These are phyloP conservation scores for Daldinia sp. DNA, from an alignment of 2,329 filamentous ascomycete genomes.

Conservation along the genomic window DNA sequence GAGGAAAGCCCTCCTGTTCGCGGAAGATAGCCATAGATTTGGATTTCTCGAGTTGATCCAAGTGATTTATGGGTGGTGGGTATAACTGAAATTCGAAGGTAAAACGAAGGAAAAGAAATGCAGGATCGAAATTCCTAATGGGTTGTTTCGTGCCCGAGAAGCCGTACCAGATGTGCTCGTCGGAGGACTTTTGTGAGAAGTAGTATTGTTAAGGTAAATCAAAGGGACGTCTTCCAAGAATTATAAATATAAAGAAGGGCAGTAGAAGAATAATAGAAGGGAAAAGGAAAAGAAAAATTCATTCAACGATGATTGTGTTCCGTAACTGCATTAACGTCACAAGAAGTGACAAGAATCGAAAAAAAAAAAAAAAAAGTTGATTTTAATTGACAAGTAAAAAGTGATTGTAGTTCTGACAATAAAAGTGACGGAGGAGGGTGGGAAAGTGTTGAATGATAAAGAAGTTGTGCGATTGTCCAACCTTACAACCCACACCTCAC, in stretches of 20 bases:
- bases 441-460: constrained; percentile 23
- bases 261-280: constrained; percentile 17
- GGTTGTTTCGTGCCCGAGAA: constrained; percentile 2
- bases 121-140: constrained; percentile 8
- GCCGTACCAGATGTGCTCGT: constrained; percentile 9
- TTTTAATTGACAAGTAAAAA: constrained; percentile 20
- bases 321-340: constrained; percentile 30
- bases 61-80: constrained; percentile 1
- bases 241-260: constrained; percentile 24
- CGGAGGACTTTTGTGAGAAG: constrained; percentile 11
- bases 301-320: constrained; percentile 35
- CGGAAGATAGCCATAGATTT: constrained; percentile 40
- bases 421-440: constrained; percentile 25
- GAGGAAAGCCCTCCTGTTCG: constrained; percentile 42
- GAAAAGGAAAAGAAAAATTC: constrained; percentile 25
- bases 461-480: constrained; percentile 12
- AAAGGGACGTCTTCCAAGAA: constrained; percentile 24
- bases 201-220: constrained; percentile 14
- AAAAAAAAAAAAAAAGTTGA: constrained; percentile 8
- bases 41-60: constrained; percentile 11
- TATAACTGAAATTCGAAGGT: constrained; percentile 1
- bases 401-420: constrained; percentile 2
- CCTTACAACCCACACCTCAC: constrained; percentile 16
- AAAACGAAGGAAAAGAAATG: constrained; percentile 6
- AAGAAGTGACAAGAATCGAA: constrained; percentile 16